These are phyloP conservation scores for Uromyces viciae-fabae DNA, from an alignment of 1,284 basidiomycete genomes.

Conservation along the genomic window DNA sequence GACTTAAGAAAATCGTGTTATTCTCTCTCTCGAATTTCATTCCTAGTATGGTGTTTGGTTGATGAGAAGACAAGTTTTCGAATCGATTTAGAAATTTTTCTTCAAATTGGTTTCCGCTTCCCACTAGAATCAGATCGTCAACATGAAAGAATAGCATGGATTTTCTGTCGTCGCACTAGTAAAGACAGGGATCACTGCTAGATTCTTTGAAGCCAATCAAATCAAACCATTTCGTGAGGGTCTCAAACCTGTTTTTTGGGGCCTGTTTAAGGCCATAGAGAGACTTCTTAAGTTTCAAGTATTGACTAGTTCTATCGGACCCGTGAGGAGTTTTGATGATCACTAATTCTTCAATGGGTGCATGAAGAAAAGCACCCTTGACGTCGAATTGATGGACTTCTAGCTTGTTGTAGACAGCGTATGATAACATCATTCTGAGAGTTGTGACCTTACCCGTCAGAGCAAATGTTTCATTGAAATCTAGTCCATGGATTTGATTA, in stretches of 20 bases:
- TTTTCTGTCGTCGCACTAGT: no score
- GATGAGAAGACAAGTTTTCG: no score
- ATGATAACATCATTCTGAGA: neutral
- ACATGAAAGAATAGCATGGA: no score
- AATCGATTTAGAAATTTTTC: no score
- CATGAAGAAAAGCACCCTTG: conserved; percentile 53
- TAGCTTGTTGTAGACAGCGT: neutral
- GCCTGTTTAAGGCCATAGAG: conserved; percentile 12
- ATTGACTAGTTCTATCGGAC: neutral
- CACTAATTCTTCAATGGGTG: conserved; percentile 53
- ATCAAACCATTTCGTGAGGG: neutral
- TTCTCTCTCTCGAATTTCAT: no score
- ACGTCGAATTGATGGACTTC: conserved; percentile 56
- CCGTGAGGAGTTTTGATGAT: conserved; percentile 54
- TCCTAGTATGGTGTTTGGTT: no score
- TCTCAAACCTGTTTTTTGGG: neutral
- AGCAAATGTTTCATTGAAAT: neutral
- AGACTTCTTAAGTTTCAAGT: neutral
- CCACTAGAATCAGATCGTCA: no score
- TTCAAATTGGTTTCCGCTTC: no score
- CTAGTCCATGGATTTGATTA: neutral
- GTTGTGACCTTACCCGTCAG: neutral
- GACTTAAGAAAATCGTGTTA: neutral
- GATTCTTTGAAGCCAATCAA: neutral
- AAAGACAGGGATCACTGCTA: neutral